Evolutionary conservation across 2,329 filamentous ascomycete species (phyloP).

Genomic region (Aspergillus vadensis): DNA sequence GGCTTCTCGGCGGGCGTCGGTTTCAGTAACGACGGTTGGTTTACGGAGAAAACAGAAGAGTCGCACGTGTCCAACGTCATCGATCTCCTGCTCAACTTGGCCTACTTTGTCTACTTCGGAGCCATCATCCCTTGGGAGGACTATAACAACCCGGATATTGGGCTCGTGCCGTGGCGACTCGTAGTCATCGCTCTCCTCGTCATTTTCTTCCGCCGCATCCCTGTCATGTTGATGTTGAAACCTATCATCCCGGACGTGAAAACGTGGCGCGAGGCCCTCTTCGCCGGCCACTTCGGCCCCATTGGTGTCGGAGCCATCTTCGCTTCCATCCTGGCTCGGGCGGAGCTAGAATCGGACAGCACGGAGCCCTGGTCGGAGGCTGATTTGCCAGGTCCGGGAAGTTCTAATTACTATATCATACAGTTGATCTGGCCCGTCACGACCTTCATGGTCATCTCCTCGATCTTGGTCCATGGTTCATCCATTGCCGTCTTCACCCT

Average conservation of each 20-base stretch:
- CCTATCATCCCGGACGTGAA: constrained; percentile 95
- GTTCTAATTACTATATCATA: constrained; percentile 70
- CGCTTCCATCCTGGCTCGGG: constrained; percentile 85
- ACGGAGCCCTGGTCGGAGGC: constrained; percentile 72
- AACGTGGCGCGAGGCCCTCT: constrained; percentile 95
- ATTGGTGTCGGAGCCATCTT: constrained; percentile 98
- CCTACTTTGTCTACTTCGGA: constrained; percentile 97
- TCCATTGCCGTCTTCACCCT: constrained; percentile 97
- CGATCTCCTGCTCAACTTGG: constrained; percentile 91
- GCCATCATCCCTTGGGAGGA: constrained; percentile 96
- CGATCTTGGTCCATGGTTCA: constrained; percentile 95
- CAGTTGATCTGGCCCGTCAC: constrained; percentile 93
- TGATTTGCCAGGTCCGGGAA: constrained; percentile 54
- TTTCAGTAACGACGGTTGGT: constrained; percentile 99
- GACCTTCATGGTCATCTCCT: constrained; percentile 89
- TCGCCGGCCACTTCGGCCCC: constrained; percentile 95
- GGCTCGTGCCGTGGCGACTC: constrained; percentile 82
- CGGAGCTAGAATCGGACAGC: constrained; percentile 77
- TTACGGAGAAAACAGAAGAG: constrained; percentile 96
- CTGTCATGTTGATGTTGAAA: constrained; percentile 88
- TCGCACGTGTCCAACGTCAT: constrained; percentile 99
- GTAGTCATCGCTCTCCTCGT: constrained; percentile 94
- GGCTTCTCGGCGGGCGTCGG: constrained; percentile 96
- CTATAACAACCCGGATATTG: constrained; percentile 75
- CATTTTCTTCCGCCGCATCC: constrained; percentile 92